Evolutionary conservation across 2,329 filamentous ascomycete species (phyloP), one percentile per base, ranked within the genome.

Genomic region (Pseudogymnoascus sp.): DNA sequence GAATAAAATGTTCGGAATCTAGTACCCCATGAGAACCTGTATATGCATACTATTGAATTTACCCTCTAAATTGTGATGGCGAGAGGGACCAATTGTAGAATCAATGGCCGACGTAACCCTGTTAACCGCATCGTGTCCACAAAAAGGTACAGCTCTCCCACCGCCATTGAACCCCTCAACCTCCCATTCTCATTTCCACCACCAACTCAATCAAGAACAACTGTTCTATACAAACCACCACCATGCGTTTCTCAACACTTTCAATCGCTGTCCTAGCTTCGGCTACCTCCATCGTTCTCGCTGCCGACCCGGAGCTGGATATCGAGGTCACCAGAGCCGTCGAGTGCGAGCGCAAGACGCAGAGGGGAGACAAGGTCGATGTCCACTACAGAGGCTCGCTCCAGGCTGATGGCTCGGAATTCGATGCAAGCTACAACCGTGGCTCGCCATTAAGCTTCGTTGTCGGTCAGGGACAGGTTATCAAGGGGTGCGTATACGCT

Each of bases 381-480:
- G 91, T 97, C 71, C 92, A 97, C 80, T 97, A 97, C 81, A 84
- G 84, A 62, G 93, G 93, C 69, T 95, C 89, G 1, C 84, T 97
- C 33, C 82, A 86, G 65, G 78, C 79, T 60, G 84, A 86, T 67
- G 93, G 92, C 70, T 80, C 83, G 65, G 81, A 95, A 74, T 97
- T 97, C 73, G 93, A 97, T 77, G 85, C 90, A 66, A 87, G 84
- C 76, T 96, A 96, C 77, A 87, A 93, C 68, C 86, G 93, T 45
- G 85, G 86, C 37, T 74, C 77, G 64, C 93, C 95, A 5, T 85
- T 99, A 72, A 79, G 74, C 65, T 97, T 99, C 78, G 86, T 80
- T 66, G 79, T 99, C 33, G 95, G 95, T 37, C 78, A 78, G 23
- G 90, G 91, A 49, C 84, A 89, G 74, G 95, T 97, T 60, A 99